Percentiles rank a stretch among this genome's conserved stretches.
phyloP scores from a whole-genome alignment of 2,329 filamentous ascomycete genomes.

The Calonectria leucothoes region DNA sequence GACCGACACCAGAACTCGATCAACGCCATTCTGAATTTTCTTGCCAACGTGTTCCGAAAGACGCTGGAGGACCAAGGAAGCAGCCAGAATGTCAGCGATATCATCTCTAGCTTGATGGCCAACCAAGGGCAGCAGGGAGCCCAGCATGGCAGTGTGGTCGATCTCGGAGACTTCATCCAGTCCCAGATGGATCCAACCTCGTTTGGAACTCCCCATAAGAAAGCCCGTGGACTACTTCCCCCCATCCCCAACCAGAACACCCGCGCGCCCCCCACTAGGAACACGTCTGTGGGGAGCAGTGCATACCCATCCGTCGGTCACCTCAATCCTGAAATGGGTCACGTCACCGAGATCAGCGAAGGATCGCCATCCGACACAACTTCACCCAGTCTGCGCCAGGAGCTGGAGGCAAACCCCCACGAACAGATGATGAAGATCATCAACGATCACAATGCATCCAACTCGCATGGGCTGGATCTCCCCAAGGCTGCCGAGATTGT shows the following conservation, averaged over 20 bases:
- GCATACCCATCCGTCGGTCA: conserved; percentile 40
- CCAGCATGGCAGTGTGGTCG: conserved; percentile 68
- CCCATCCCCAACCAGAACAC: conserved; percentile 59
- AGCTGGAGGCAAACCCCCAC: conserved; percentile 68
- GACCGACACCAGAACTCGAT: conserved; percentile 98
- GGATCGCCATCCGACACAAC: conserved; percentile 58
- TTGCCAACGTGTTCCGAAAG: conserved; percentile 96
- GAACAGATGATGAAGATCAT: conserved; percentile 75
- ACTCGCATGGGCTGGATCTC: conserved; percentile 60
- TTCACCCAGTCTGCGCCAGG: conserved; percentile 64
- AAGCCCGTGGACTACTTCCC: conserved; percentile 65
- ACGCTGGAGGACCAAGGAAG: conserved; percentile 87
- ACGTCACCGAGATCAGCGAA: conserved; percentile 72
- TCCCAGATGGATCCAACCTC: conserved; percentile 54
- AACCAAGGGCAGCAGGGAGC: conserved; percentile 58
- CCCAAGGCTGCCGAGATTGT: conserved; percentile 63
- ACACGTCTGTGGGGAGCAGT: conserved; percentile 26
- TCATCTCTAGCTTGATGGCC: conserved; percentile 82
- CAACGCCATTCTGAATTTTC: conserved; percentile 96
- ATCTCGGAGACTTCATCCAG: conserved; percentile 69
- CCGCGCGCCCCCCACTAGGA: conserved; percentile 41
- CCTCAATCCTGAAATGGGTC: conserved; percentile 61
- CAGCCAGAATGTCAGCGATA: conserved; percentile 82
- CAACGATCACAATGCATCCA: conserved; percentile 71
- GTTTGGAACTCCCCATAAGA: conserved; percentile 59